phyloP scores from a whole-genome alignment of 23 red algal genomes.

The Agarophyton chilense region DNA sequence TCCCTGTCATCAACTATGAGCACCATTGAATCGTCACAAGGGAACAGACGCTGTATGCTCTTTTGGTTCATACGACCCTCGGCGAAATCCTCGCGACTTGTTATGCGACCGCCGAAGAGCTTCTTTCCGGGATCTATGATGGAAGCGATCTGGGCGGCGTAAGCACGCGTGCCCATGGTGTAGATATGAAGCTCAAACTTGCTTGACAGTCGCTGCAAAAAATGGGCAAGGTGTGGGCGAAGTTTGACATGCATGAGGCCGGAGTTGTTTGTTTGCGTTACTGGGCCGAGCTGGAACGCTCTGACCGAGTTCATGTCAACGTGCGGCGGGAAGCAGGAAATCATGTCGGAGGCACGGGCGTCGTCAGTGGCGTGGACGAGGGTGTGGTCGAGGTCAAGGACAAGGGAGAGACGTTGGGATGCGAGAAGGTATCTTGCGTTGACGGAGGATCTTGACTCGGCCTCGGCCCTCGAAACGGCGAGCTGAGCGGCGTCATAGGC shows the following conservation, averaged over 20 bases:
- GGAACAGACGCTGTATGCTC: slow-evolving; percentile 92
- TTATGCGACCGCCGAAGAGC: slow-evolving; percentile 92
- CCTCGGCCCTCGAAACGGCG: slow-evolving; percentile 68
- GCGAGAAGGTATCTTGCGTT: slow-evolving; percentile 70
- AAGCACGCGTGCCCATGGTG: slow-evolving; percentile 96
- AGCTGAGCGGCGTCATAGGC: slow-evolving; percentile 53
- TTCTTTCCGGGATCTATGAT: slow-evolving; percentile 82
- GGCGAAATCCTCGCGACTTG: slow-evolving; percentile 93
- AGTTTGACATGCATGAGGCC: slow-evolving; percentile 85
- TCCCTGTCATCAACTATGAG: slow-evolving; percentile 98
- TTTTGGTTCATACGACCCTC: slow-evolving; percentile 95
- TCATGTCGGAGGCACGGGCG: slow-evolving; percentile 47
- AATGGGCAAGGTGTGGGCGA: slow-evolving; percentile 76
- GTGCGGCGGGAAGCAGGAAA: slow-evolving; percentile 12
- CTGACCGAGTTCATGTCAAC: slow-evolving; percentile 53
- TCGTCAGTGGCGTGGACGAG: slow-evolving; percentile 95
- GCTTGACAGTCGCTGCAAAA: slow-evolving; percentile 55
- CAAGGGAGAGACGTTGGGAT: slow-evolving; percentile 78
- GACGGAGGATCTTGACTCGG: slow-evolving; percentile 54
- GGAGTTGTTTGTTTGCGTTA: not conserved
- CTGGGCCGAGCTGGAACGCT: slow-evolving; percentile 25
- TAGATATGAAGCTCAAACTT: slow-evolving; percentile 99
- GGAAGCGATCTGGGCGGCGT: slow-evolving; percentile 85
- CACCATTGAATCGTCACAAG: slow-evolving; percentile 98
- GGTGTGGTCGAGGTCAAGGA: slow-evolving; percentile 99